phyloP scores from a whole-genome alignment of 73 alveolate genomes.

The Durusdinium trenchii region DNA sequence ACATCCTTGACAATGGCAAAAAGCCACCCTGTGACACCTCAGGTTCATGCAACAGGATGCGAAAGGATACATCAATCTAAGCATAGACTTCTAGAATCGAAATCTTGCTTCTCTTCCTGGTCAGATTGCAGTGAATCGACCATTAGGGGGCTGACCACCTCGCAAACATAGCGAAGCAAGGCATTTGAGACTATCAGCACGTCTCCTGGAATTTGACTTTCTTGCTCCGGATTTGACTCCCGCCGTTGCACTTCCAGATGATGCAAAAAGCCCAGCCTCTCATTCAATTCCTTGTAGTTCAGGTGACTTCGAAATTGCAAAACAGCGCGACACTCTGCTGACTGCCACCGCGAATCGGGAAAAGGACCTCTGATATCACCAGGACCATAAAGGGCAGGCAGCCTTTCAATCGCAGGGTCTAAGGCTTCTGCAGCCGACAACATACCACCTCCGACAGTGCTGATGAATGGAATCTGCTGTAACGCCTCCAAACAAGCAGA shows the following conservation, averaged over 20 bases:
- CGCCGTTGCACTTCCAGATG: constrained; percentile 58
- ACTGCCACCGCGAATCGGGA: constrained; percentile 76
- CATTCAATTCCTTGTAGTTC: constrained; percentile 74
- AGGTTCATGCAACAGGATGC: no score
- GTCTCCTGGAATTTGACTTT: constrained; percentile 28
- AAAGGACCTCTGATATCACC: constrained; percentile 76
- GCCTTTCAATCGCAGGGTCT: constrained; percentile 58
- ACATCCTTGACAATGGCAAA: constrained; percentile 68
- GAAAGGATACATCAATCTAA: no score
- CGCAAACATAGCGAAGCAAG: constrained; percentile 82
- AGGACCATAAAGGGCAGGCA: constrained; percentile 57
- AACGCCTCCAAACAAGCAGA: constrained; percentile 53
- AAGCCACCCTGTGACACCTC: constrained; percentile 89
- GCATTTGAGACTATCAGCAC: constrained; percentile 55
- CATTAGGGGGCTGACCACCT: constrained; percentile 26
- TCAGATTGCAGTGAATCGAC: no score
- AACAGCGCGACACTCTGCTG: constrained; percentile 80
- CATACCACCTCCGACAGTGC: constrained; percentile 63
- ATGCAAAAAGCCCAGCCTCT: constrained; percentile 76
- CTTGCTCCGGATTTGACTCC: background rate
- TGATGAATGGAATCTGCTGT: constrained; percentile 58
- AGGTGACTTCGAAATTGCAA: constrained; percentile 50
- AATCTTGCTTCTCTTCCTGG: constrained; percentile 49
- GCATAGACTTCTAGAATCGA: constrained; percentile 48
- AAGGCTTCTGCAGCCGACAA: constrained; percentile 43